phyloP scores from a whole-genome alignment of 176 grass and related monocot genomes.

The Tillandsia fasciculata region DNA sequence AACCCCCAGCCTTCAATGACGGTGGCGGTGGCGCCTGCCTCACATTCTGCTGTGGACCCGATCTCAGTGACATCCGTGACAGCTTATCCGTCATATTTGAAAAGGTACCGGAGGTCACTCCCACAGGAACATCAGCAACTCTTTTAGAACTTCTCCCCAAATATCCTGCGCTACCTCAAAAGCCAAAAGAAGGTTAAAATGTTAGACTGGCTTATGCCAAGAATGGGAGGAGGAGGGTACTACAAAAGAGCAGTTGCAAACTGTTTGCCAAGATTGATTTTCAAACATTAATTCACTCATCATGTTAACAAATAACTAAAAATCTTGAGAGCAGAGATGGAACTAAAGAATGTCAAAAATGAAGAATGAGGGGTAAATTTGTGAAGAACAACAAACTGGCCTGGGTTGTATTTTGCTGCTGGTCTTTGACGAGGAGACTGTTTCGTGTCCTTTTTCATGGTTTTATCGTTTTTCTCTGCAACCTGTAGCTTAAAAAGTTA shows the following conservation, averaged over 20 bases:
- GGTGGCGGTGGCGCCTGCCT: constrained; percentile 47
- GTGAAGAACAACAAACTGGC: constrained; percentile 26
- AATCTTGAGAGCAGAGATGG: not conserved
- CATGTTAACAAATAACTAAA: not conserved
- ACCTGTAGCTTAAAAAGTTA: constrained; percentile 12
- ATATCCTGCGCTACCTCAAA: constrained; percentile 31
- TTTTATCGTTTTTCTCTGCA: constrained; percentile 41
- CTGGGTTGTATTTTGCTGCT: constrained; percentile 58
- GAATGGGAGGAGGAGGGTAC: too few relatives aligned
- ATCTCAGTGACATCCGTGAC: constrained; percentile 48
- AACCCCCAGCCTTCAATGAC: constrained; percentile 59
- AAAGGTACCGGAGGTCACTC: constrained; percentile 33
- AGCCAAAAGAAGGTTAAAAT: constrained; percentile 5
- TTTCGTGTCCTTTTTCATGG: constrained; percentile 47
- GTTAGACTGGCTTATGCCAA: not conserved
- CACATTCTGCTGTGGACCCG: constrained; percentile 17
- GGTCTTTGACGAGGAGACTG: constrained; percentile 37
- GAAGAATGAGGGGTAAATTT: not conserved
- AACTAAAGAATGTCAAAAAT: not conserved
- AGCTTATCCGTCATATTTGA: constrained; percentile 60
- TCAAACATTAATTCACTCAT: not conserved
- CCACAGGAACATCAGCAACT: constrained; percentile 28
- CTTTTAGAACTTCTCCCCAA: constrained; percentile 38
- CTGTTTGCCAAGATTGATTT: not conserved
- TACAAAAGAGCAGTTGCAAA: not conserved